Percentiles rank a stretch among this genome's conserved stretches.
Conservation (phyloP, 495 filamentous ascomycete genomes). For the Penicillium paradoxum region DNA sequence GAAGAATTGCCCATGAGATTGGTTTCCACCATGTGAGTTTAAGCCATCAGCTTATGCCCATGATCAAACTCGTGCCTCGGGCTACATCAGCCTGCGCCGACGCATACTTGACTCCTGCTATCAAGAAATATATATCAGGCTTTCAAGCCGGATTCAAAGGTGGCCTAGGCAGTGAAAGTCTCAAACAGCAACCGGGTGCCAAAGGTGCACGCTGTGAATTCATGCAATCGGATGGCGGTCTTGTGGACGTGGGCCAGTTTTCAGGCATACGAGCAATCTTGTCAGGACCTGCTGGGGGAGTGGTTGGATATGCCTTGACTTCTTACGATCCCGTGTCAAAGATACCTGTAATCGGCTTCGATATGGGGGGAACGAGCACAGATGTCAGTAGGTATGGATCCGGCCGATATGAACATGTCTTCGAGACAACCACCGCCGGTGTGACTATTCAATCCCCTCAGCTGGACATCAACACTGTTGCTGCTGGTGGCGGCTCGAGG, state of each 20-base stretch:
- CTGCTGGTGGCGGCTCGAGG: slow-evolving; percentile 82
- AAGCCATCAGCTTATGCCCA: slow-evolving; percentile 62
- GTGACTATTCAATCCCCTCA: slow-evolving; percentile 91
- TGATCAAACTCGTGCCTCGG: slow-evolving; percentile 64
- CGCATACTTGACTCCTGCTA: slow-evolving; percentile 86
- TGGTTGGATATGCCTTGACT: slow-evolving; percentile 86
- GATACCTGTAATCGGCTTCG: slow-evolving; percentile 86
- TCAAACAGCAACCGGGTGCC: slow-evolving; percentile 15
- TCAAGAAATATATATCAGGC: slow-evolving; percentile 80
- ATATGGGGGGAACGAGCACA: slow-evolving; percentile 90
- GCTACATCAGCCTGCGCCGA: slow-evolving; percentile 86
- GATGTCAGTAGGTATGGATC: slow-evolving; percentile 72
- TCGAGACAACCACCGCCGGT: slow-evolving; percentile 90
- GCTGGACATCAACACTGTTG: slow-evolving; percentile 92
- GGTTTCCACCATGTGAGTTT: slow-evolving; percentile 50
- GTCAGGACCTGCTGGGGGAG: slow-evolving; percentile 56
- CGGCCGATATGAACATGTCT: slow-evolving; percentile 86
- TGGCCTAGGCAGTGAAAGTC: slow-evolving; percentile 25
- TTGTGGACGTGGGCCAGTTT: slow-evolving; percentile 44
- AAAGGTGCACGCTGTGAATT: slow-evolving; percentile 49
- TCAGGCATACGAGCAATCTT: slow-evolving; percentile 49
- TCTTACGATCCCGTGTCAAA: slow-evolving; percentile 75
- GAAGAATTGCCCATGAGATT: slow-evolving; percentile 24
- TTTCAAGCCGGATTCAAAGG: slow-evolving; percentile 63
- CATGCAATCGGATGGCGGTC: slow-evolving; percentile 48